Conservation (phyloP, 2,329 filamentous ascomycete genomes). For the Colletotrichum karsti region DNA sequence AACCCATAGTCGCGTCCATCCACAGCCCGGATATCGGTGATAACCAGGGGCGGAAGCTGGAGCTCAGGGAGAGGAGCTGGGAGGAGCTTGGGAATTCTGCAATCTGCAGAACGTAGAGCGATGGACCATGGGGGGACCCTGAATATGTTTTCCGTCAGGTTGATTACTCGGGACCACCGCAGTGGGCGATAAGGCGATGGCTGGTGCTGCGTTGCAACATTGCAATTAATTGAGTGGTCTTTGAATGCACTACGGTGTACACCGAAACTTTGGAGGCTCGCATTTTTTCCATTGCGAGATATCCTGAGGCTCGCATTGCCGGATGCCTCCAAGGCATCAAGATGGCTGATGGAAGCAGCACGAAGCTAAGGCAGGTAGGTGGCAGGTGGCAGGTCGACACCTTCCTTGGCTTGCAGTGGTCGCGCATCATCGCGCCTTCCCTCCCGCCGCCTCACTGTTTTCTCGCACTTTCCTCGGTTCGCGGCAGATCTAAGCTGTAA, state of each 20-base stretch:
- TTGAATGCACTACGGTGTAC: no score
- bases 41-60: neutral
- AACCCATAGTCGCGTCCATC: neutral
- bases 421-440: neutral
- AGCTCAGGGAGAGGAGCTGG: neutral
- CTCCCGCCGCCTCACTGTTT: neutral
- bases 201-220: constrained; percentile 6
- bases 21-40: neutral
- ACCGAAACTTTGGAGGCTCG: neutral
- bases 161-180: constrained; percentile 10
- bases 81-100: neutral
- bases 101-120: neutral
- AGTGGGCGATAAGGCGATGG: constrained; percentile 14
- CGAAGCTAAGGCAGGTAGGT: constrained; percentile 4
- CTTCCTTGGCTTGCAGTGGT: neutral
- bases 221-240: constrained; percentile 5
- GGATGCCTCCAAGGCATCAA: no score
- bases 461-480: neutral
- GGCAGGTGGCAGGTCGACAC: no score
- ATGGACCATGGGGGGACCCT: constrained; percentile 8
- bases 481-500: constrained; percentile 10
- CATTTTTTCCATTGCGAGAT: no score
- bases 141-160: neutral
- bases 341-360: no score
- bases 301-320: no score